phyloP scores from a whole-genome alignment of 2,329 filamentous ascomycete genomes.

The Drechmeria coniospora region DNA sequence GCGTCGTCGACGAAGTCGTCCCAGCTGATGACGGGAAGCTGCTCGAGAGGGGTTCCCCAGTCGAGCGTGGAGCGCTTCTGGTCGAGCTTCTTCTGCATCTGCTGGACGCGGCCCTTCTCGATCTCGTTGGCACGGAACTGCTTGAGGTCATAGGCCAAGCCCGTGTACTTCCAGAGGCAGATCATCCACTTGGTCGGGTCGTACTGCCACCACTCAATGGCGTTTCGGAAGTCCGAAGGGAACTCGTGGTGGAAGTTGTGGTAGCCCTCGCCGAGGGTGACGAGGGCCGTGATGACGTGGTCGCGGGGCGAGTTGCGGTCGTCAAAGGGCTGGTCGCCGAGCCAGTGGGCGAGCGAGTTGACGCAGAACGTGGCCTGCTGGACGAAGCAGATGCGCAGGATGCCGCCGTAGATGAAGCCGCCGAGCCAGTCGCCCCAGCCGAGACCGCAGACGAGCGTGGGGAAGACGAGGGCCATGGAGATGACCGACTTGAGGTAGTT shows the following conservation, averaged over 20 bases:
- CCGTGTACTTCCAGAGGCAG: constrained; percentile 69
- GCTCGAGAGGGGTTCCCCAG: constrained; percentile 75
- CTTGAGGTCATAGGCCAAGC: constrained; percentile 76
- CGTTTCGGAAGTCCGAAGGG: constrained; percentile 84
- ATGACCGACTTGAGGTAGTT: constrained; percentile 72
- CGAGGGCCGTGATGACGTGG: constrained; percentile 70
- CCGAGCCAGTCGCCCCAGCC: constrained; percentile 70
- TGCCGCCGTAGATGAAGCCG: constrained; percentile 72
- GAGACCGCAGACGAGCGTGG: constrained; percentile 59
- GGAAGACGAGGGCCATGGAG: constrained; percentile 62
- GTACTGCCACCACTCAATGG: constrained; percentile 81
- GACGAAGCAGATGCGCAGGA: constrained; percentile 76
- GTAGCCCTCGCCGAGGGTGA: constrained; percentile 78
- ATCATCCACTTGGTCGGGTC: constrained; percentile 87
- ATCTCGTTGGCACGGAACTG: constrained; percentile 86
- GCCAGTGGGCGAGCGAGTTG: constrained; percentile 82
- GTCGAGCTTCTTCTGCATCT: constrained; percentile 84
- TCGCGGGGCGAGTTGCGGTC: constrained; percentile 85
- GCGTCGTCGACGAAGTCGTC: constrained; percentile 68
- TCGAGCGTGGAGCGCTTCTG: constrained; percentile 69
- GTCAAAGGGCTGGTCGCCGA: constrained; percentile 83
- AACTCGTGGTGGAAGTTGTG: constrained; percentile 97
- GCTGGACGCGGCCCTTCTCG: constrained; percentile 79
- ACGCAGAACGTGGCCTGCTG: constrained; percentile 90
- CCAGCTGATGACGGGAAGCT: constrained; percentile 75